These are phyloP conservation scores for Aspergillus coremiiformis DNA, from an alignment of 495 filamentous ascomycete genomes.

Conservation along the genomic window DNA sequence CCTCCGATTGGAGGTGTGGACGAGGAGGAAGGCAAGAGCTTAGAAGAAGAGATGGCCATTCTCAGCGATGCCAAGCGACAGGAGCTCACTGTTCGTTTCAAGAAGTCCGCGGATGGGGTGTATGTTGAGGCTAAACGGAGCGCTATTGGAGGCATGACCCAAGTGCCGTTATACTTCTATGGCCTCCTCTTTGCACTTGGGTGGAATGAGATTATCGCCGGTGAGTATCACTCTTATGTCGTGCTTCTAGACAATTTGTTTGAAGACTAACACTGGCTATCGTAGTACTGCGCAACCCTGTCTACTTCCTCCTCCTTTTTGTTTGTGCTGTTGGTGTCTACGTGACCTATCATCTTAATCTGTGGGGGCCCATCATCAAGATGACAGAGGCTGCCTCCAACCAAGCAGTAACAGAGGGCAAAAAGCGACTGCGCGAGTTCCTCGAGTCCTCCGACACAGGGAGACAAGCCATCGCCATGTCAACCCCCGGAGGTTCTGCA, in stretches of 20 bases:
- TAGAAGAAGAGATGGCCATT: constrained; percentile 94
- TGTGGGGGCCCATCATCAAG: constrained; percentile 90
- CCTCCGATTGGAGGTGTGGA: constrained; percentile 81
- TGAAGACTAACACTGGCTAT: constrained; percentile 7
- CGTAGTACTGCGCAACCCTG: constrained; percentile 80
- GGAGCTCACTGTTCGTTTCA: constrained; percentile 89
- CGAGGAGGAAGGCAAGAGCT: constrained; percentile 83
- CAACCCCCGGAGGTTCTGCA: constrained; percentile 23
- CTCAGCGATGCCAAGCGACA: constrained; percentile 78
- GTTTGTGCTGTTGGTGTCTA: constrained; percentile 69
- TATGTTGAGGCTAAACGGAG: constrained; percentile 96
- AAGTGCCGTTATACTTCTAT: constrained; percentile 93
- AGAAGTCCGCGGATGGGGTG: constrained; percentile 93
- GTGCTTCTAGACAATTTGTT: not conserved
- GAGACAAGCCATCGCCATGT: constrained; percentile 71
- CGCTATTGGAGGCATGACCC: constrained; percentile 89
- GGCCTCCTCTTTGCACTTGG: constrained; percentile 79
- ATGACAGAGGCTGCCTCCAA: constrained; percentile 83
- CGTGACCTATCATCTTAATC: constrained; percentile 83
- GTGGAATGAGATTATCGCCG: constrained; percentile 93
- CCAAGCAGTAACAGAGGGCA: constrained; percentile 83
- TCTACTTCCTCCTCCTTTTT: constrained; percentile 85
- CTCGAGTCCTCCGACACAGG: constrained; percentile 74
- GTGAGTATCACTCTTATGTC: constrained; percentile 43
- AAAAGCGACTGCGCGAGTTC: constrained; percentile 81